Percentiles rank a stretch among this genome's conserved stretches.
Conservation (phyloP, 2,329 filamentous ascomycete genomes). For the Colletotrichum sp. region DNA sequence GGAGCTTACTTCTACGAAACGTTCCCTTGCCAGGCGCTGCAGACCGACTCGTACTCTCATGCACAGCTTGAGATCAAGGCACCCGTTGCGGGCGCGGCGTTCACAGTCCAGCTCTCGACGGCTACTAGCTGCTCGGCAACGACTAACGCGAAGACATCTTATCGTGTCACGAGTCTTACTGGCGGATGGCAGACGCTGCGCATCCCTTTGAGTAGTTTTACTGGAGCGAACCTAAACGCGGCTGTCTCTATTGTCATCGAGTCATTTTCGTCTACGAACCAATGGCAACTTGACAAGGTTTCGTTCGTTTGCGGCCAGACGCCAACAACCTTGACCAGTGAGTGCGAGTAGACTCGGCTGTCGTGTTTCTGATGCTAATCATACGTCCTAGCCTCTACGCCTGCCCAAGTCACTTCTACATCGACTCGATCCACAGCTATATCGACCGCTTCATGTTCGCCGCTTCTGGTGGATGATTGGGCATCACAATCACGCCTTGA, state of each 20-base stretch:
- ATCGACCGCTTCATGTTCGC: constrained; percentile 35
- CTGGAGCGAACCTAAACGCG: constrained; percentile 54
- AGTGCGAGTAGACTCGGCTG: neutral
- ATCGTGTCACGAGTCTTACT: constrained; percentile 49
- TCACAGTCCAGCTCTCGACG: constrained; percentile 42
- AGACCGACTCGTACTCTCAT: constrained; percentile 52
- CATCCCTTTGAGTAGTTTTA: constrained; percentile 53
- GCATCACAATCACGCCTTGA: constrained; percentile 65
- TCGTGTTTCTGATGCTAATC: neutral
- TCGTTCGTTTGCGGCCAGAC: constrained; percentile 45
- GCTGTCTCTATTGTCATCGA: constrained; percentile 49
- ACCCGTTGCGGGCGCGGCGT: constrained; percentile 24
- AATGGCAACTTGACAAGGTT: constrained; percentile 52
- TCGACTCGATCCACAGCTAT: neutral
- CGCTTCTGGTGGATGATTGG: constrained; percentile 63
- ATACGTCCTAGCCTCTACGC: neutral
- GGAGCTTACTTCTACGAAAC: constrained; percentile 60
- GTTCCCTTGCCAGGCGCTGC: constrained; percentile 50
- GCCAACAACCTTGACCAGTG: constrained; percentile 16
- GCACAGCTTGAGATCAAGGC: constrained; percentile 30
- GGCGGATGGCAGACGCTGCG: constrained; percentile 54
- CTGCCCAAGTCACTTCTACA: neutral
- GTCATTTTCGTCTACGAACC: constrained; percentile 32
- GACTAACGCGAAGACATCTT: constrained; percentile 47
- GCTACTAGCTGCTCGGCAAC: constrained; percentile 43